Conservation (phyloP, 2,329 filamentous ascomycete species). For the Cladosporium phlei region DNA sequence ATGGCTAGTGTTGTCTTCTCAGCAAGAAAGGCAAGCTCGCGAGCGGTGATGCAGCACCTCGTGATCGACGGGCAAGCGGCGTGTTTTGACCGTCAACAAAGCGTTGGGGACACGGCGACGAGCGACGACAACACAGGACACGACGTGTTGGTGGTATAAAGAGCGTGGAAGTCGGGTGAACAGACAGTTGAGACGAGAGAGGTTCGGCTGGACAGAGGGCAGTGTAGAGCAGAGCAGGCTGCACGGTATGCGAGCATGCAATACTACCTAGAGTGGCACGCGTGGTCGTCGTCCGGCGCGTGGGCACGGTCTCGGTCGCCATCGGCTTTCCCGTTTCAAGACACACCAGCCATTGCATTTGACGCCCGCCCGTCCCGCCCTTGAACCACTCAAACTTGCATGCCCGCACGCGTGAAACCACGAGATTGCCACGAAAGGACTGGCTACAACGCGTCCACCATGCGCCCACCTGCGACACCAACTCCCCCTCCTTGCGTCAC, state of each 20-base stretch:
- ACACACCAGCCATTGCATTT: slow-evolving; percentile 9
- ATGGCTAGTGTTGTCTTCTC: too few species aligned
- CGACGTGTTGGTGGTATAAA: not conserved
- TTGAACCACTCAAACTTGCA: not conserved
- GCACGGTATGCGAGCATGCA: not conserved
- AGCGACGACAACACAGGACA: not conserved
- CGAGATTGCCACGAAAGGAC: slow-evolving; percentile 12
- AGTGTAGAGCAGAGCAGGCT: not conserved
- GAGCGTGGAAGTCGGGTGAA: too few species aligned
- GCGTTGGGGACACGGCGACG: not conserved
- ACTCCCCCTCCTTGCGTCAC: too few species aligned
- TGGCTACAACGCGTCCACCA: not conserved
- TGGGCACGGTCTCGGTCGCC: slow-evolving; percentile 5
- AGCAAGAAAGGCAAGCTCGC: slow-evolving; percentile 1
- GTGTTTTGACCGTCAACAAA: slow-evolving; percentile 13
- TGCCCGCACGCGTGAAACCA: slow-evolving; percentile 2
- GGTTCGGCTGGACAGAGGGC: not conserved
- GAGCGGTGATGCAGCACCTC: slow-evolving; percentile 7
- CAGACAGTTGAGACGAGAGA: not conserved
- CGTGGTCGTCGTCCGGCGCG: slow-evolving; percentile 7
- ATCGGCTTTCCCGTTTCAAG: slow-evolving; percentile 6
- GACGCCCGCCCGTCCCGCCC: slow-evolving; percentile 7
- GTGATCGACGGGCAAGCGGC: not conserved
- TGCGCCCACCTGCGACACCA: too few species aligned
- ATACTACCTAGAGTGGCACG: too few species aligned